phyloP scores from a whole-genome alignment of 2,329 filamentous ascomycete species.

The Verticillium nonalfalfae region DNA sequence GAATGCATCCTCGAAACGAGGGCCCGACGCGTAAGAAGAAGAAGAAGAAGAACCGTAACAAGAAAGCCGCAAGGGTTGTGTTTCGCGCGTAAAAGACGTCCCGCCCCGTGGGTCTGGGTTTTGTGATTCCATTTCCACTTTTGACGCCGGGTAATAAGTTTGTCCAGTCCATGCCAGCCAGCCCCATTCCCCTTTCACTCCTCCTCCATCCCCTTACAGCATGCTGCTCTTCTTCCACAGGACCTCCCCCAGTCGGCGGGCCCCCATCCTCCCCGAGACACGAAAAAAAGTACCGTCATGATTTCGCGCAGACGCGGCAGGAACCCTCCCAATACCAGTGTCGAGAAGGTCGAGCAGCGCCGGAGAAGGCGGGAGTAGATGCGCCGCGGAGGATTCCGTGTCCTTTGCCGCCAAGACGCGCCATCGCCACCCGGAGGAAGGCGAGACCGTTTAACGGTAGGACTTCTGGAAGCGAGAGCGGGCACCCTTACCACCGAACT shows the following conservation, averaged over 20 bases:
- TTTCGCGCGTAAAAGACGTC: neutral
- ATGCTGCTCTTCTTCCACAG: neutral
- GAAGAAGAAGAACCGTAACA: too few species aligned
- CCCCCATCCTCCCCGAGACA: neutral
- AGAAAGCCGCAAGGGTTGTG: neutral
- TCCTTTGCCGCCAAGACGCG: neutral
- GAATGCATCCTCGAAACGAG: constrained; percentile 32
- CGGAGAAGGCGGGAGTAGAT: neutral
- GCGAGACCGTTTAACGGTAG: constrained; percentile 70
- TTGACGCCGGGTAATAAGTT: neutral
- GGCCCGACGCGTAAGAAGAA: neutral
- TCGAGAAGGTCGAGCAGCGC: too few species aligned
- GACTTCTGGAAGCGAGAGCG: constrained; percentile 98
- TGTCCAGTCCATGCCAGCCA: constrained; percentile 20
- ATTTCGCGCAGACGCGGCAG: neutral
- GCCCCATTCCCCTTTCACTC: constrained; percentile 14
- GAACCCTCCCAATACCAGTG: too few species aligned
- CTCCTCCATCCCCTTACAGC: constrained; percentile 10
- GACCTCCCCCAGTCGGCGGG: neutral
- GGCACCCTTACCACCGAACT: constrained; percentile 90
- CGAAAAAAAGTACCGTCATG: neutral
- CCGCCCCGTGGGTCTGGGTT: neutral
- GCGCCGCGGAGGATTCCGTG: neutral
- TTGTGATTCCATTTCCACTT: neutral
- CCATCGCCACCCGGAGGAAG: neutral